Evolutionary conservation across 768 basidiomycete species (phyloP).

Genomic region (Kwoniella bestiolae): DNA sequence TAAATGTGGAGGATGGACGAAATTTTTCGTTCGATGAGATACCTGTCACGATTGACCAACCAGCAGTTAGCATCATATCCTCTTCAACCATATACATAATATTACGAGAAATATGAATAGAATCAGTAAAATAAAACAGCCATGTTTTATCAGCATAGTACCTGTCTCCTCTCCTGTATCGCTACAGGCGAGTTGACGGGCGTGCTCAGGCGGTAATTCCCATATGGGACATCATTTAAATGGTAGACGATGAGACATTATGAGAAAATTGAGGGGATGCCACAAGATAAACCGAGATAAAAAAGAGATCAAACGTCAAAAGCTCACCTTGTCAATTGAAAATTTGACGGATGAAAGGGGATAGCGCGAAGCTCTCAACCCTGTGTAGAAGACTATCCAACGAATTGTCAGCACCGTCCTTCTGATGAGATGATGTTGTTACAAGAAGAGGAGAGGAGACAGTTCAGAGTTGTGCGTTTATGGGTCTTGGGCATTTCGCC

Average conservation of each 20-base stretch:
- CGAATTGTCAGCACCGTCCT: slow-evolving; percentile 7
- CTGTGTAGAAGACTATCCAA: slow-evolving; percentile 3
- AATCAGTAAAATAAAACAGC: slow-evolving; percentile 55
- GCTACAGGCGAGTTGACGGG: slow-evolving; percentile 30
- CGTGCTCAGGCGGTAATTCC: slow-evolving; percentile 56
- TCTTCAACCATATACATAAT: neutral
- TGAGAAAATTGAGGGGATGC: slow-evolving; percentile 3
- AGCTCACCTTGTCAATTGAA: slow-evolving; percentile 12
- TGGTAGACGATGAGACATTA: slow-evolving; percentile 1
- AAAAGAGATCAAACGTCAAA: neutral
- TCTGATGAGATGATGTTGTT: neutral
- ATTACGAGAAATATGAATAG: neutral
- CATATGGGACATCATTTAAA: slow-evolving; percentile 51
- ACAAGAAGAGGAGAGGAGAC: neutral
- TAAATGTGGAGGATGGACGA: neutral
- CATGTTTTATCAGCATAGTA: slow-evolving; percentile 53
- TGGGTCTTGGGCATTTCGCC: slow-evolving; percentile 54
- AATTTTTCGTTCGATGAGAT: neutral
- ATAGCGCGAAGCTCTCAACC: slow-evolving; percentile 30
- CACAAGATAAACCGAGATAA: neutral
- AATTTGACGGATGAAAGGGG: slow-evolving; percentile 1
- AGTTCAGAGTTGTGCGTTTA: slow-evolving; percentile 54
- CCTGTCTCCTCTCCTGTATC: slow-evolving; percentile 33
- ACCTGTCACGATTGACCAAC: neutral
- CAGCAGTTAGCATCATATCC: neutral